Base-by-base conservation (phyloP, 169 alveolate genomes). In the Plasmodium ovale region DNA sequence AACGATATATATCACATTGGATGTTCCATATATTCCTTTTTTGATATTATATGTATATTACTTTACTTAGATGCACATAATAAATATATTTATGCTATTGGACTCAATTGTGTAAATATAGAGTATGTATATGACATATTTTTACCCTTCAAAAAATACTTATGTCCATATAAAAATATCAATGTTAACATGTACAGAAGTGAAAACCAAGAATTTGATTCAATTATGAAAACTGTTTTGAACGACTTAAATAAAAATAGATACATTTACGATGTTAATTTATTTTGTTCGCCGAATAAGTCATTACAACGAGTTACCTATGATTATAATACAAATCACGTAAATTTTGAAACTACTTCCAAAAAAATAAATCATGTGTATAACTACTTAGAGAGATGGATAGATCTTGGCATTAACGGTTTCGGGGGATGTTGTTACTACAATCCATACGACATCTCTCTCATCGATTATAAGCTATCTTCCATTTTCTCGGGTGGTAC, bases 391-490 rank as follows among this genome's bases (percentile, higher is more conserved):
- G 88, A 39, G 0, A 31, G 31, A 10, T 77, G 88, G 88, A 21
- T 77, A n/a, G 27, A 60, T 6, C 64, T 77, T 6, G 68, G 71
- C 0, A 25, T 77, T n/a, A 77, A 33, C 21, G 88, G 88, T 9
- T 77, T 77, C 39, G 88, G 88, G 14, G 88, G 88, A 1, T 77
- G 88, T 23, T 77, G 88, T 33, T 77, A 60, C 37, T 77, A 77
- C 16, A 77, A 44, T 25, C 88, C 88, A 0, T 77, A 77, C 12
- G 88, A 77, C 12, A 62, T 77, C 21, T 77, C 88, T 21, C 51
- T 77, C 23, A 31, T 77, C 21, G 65, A 77, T 33, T 77, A 77
- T 9, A 60, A 44, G 16, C 44, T 77, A 19, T 47, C 56, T 21
- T n/a, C n/a, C n/a, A n/a, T n/a, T n/a, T n/a, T n/a, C n/a, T n/a